These are phyloP conservation scores for Ananas comosus DNA, from an alignment of 176 grass and related monocot species.

Conservation along the genomic window DNA sequence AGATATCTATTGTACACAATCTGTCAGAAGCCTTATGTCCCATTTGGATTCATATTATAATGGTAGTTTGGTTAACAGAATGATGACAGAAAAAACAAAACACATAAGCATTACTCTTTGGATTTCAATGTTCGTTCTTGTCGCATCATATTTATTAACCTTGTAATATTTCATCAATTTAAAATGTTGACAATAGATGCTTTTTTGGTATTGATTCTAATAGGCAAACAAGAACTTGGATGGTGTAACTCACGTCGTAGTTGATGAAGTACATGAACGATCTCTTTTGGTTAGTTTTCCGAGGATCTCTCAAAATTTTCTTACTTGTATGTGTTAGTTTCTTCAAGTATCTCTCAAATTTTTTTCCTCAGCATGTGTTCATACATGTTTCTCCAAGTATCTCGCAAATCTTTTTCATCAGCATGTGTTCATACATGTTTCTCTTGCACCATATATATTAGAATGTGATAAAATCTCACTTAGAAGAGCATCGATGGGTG, in stretches of 20 bases:
- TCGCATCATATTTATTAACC: too few species aligned
- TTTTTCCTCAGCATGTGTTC: neutral
- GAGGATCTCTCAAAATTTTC: neutral
- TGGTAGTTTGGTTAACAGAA: neutral
- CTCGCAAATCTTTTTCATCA: neutral
- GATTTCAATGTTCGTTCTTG: neutral
- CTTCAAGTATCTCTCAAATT: neutral
- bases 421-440: neutral
- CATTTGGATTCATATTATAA: too few species aligned
- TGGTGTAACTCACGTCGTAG: conserved; percentile 87
- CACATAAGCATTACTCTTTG: neutral
- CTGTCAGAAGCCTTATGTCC: too few species aligned
- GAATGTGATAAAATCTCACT: too few species aligned
- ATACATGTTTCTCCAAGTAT: neutral
- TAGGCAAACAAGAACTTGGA: conserved; percentile 83
- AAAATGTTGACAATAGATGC: too few species aligned
- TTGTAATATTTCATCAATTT: too few species aligned
- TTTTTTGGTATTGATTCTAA: neutral
- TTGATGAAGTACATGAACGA: conserved; percentile 95
- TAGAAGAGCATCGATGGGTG: too few species aligned
- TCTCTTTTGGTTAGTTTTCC: conserved; percentile 78
- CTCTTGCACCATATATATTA: too few species aligned
- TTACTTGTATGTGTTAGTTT: conserved; percentile 4
- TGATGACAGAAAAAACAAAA: neutral
- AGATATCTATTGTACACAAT: too few species aligned